phyloP scores from a whole-genome alignment of 148 eudicot genomes.

The Amaranthus hypochondriacus region DNA sequence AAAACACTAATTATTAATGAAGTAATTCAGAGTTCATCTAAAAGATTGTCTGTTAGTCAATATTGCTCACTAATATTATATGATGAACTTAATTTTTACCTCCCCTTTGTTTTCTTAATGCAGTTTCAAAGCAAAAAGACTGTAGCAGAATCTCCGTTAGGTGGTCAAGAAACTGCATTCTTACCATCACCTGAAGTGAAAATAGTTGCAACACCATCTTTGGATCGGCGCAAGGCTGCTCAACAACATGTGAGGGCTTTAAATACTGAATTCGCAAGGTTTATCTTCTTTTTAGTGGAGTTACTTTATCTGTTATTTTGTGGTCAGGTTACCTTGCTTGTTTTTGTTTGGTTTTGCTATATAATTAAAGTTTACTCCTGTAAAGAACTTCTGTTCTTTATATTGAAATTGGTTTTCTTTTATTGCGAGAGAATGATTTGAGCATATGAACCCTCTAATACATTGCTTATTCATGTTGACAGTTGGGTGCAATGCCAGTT shows the following conservation, averaged over 20 bases:
- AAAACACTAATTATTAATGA: neutral
- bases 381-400: no score
- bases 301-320: neutral
- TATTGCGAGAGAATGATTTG: no score
- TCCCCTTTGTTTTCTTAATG: slow-evolving; percentile 18
- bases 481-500: slow-evolving; percentile 95
- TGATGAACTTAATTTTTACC: neutral
- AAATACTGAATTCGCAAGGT: slow-evolving; percentile 95
- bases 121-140: slow-evolving; percentile 61
- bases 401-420: no score
- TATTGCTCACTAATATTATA: neutral
- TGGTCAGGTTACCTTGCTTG: neutral
- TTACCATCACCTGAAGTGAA: slow-evolving; percentile 37
- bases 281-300: slow-evolving; percentile 19
- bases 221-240: slow-evolving; percentile 65
- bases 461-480: slow-evolving; percentile 24
- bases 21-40: neutral
- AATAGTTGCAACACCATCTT: slow-evolving; percentile 32
- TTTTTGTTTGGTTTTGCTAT: no score
- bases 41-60: neutral
- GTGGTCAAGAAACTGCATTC: slow-evolving; percentile 32
- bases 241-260: slow-evolving; percentile 91
- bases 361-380: no score
- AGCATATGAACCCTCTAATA: neutral
- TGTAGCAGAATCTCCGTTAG: slow-evolving; percentile 48